phyloP scores from a whole-genome alignment of 148 eudicot genomes.

The Camellia granthamiana region DNA sequence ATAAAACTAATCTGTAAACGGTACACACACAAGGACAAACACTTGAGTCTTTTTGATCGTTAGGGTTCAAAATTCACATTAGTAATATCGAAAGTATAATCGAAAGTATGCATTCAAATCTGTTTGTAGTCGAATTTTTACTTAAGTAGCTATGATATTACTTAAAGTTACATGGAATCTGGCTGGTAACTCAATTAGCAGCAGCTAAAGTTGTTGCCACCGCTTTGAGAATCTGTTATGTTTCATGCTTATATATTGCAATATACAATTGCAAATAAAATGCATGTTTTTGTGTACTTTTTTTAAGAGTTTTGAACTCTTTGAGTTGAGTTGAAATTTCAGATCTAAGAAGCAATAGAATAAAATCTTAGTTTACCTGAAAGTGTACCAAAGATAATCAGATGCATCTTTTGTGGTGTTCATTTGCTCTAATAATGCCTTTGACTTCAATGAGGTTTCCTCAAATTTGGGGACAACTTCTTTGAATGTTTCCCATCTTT shows the following conservation, averaged over 20 bases:
- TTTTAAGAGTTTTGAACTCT: background rate
- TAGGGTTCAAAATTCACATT: too few species aligned
- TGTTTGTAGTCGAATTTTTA: too few species aligned
- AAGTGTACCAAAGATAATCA: constrained; percentile 58
- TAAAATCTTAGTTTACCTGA: constrained; percentile 32
- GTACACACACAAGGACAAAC: too few species aligned
- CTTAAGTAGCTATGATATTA: too few species aligned
- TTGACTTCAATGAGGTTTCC: constrained; percentile 34
- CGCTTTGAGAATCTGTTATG: background rate
- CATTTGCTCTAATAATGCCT: constrained; percentile 53
- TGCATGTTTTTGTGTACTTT: background rate
- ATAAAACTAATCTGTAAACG: too few species aligned
- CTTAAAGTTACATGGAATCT: too few species aligned
- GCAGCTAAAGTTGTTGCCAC: too few species aligned
- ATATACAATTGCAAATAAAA: background rate
- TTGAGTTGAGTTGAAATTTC: background rate
- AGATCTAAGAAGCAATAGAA: background rate
- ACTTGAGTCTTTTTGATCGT: too few species aligned
- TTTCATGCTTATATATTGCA: background rate
- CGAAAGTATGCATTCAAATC: too few species aligned
- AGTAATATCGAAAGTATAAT: too few species aligned
- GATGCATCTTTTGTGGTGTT: constrained; percentile 49
- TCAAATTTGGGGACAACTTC: constrained; percentile 43
- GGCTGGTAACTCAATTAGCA: too few species aligned
- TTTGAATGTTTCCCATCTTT: constrained; percentile 40